These are phyloP conservation scores for Stephanocyclus meneghinianus DNA, from an alignment of 352 stramenopile species.

Conservation along the genomic window DNA sequence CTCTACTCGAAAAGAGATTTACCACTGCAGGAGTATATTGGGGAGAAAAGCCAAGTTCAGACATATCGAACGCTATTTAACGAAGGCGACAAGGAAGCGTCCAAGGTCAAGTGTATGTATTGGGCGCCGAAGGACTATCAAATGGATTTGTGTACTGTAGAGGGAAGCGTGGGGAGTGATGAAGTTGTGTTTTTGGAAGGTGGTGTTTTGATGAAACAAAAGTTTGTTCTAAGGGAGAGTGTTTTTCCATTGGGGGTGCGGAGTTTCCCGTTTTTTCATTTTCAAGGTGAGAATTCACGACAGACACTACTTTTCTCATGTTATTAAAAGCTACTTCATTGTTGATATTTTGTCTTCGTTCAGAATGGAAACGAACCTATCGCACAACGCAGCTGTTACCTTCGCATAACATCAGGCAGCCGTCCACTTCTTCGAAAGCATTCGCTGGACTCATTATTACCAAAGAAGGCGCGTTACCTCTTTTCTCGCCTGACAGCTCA, in stretches of 20 bases:
- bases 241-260: conserved; percentile 61
- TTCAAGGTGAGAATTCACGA: conserved; percentile 57
- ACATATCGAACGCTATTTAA: conserved; percentile 46
- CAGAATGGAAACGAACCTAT: conserved; percentile 83
- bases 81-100: conserved; percentile 30
- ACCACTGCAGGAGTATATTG: conserved; percentile 52
- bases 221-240: conserved; percentile 45
- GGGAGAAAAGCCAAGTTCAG: conserved; percentile 33
- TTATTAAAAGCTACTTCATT: neutral
- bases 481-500: conserved; percentile 15
- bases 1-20: conserved; percentile 28
- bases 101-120: conserved; percentile 78
- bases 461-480: conserved; percentile 45
- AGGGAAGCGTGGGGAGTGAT: conserved; percentile 39
- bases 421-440: neutral
- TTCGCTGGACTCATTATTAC: conserved; percentile 37
- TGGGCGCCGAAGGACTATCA: conserved; percentile 80
- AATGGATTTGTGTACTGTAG: conserved; percentile 68
- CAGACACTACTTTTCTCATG: neutral
- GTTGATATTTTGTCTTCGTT: conserved; percentile 57
- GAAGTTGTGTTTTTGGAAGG: conserved; percentile 76
- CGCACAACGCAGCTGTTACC: conserved; percentile 57
- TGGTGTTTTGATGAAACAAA: conserved; percentile 77
- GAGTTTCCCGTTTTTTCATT: conserved; percentile 83
- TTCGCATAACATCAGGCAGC: conserved; percentile 32